A percentile compares a stretch with the other conserved stretches of the same genome.
These are phyloP conservation scores for Podaxis rugospora DNA, from an alignment of 768 basidiomycete genomes.

Conservation along the genomic window DNA sequence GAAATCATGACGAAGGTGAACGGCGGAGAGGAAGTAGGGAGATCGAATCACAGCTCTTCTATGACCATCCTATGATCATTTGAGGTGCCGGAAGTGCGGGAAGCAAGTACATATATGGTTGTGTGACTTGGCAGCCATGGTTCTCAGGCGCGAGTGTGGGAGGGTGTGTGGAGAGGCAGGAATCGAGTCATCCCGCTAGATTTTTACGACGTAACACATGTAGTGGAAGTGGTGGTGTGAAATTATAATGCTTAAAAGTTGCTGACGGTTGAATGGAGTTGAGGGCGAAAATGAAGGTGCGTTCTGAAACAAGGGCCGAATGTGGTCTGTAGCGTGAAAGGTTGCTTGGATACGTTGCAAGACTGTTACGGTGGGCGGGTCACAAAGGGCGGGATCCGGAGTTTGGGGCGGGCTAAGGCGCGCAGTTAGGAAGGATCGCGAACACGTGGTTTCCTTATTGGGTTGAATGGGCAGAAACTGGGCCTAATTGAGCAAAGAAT, in stretches of 20 bases:
- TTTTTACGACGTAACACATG: background rate
- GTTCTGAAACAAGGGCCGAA: background rate
- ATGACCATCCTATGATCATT: too few relatives aligned
- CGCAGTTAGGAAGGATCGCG: background rate
- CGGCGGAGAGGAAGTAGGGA: background rate
- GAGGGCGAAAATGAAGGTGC: background rate
- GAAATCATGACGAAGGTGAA: background rate
- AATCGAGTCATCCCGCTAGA: background rate
- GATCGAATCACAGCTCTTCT: background rate
- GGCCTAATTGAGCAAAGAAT: background rate
- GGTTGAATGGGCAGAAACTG: background rate
- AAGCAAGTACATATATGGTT: background rate
- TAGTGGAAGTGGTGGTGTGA: background rate
- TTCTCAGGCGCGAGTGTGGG: conserved; percentile 5
- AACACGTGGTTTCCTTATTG: background rate
- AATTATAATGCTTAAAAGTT: background rate
- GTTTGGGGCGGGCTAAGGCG: background rate
- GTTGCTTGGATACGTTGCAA: background rate
- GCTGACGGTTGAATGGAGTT: background rate
- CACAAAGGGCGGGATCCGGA: background rate
- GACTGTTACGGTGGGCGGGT: background rate
- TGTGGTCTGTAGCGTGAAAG: background rate
- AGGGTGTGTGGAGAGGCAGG: background rate
- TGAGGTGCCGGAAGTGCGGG: too few relatives aligned
- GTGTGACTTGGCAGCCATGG: background rate